Percentiles rank a stretch among this genome's conserved stretches.
Conservation (phyloP, 2,329 filamentous ascomycete species). For the Arachnomyces sp. region DNA sequence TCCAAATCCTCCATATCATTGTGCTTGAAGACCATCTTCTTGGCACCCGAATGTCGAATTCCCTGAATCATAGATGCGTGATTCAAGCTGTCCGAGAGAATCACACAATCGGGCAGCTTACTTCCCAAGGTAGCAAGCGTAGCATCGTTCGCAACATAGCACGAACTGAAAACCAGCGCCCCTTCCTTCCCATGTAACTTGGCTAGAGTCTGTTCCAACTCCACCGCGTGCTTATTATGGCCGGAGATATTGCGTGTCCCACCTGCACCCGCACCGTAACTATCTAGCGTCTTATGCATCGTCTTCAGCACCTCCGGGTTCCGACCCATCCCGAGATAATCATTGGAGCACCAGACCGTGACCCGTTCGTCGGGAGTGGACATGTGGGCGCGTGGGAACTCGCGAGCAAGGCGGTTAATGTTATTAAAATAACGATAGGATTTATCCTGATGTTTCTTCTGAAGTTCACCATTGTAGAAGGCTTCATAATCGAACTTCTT, state of each 20-base stretch:
- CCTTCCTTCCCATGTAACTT: conserved; percentile 87
- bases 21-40: conserved; percentile 98
- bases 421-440: conserved; percentile 99
- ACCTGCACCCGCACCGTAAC: conserved; percentile 89
- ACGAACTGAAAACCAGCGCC: conserved; percentile 91
- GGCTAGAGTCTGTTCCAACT: conserved; percentile 72
- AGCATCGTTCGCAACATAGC: conserved; percentile 97
- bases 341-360: conserved; percentile 98
- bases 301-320: conserved; percentile 77
- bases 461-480: conserved; percentile 81
- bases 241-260: conserved; percentile 97
- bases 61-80: conserved; percentile 99
- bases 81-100: conserved; percentile 94
- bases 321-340: conserved; percentile 96
- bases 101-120: conserved; percentile 92
- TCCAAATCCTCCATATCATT: conserved; percentile 93
- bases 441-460: conserved; percentile 99
- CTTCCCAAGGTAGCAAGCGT: conserved; percentile 94
- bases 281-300: conserved; percentile 93
- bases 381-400: conserved; percentile 94
- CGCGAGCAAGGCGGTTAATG: conserved; percentile 94
- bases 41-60: conserved; percentile 92
- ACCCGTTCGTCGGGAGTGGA: conserved; percentile 73
- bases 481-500: conserved; percentile 79
- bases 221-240: conserved; percentile 89